Percentiles rank a stretch among this genome's conserved stretches.
These are phyloP conservation scores for Candida tropicalis DNA, from an alignment of 1,139 yeast species.

Conservation along the genomic window DNA sequence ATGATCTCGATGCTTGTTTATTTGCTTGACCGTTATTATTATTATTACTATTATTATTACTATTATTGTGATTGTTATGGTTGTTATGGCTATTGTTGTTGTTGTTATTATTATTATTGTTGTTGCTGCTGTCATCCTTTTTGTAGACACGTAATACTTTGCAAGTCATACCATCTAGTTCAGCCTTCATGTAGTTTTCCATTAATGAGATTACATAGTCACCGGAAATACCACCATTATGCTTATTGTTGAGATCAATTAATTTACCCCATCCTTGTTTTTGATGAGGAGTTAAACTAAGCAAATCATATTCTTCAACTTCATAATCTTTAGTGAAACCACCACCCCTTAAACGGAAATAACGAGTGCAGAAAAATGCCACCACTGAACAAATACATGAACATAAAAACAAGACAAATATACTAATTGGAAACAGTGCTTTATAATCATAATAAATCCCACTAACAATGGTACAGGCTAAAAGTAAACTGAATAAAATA, in stretches of 20 bases:
- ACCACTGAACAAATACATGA: constrained; percentile 8
- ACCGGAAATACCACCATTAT: constrained; percentile 41
- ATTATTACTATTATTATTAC: neutral
- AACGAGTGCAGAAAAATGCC: constrained; percentile 17
- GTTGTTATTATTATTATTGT: constrained; percentile 4
- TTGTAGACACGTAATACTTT: constrained; percentile 37
- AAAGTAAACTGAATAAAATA: constrained; percentile 2
- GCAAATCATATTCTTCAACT: constrained; percentile 38
- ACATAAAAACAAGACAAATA: constrained; percentile 14
- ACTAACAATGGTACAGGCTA: constrained; percentile 10
- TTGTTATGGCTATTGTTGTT: constrained; percentile 2
- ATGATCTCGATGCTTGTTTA: constrained; percentile 8
- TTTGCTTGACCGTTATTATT: neutral
- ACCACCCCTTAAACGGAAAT: constrained; percentile 17
- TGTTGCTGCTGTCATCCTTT: constrained; percentile 9
- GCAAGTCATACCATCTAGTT: constrained; percentile 34
- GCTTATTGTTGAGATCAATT: constrained; percentile 33
- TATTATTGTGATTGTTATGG: constrained; percentile 1
- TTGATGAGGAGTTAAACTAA: constrained; percentile 28
- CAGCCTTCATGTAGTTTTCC: constrained; percentile 35
- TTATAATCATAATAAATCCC: constrained; percentile 4
- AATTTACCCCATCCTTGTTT: constrained; percentile 39
- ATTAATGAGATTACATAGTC: constrained; percentile 38
- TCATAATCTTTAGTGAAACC: constrained; percentile 20
- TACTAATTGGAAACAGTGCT: constrained; percentile 10